These are phyloP conservation scores for Alternaria solani DNA, from an alignment of 2,329 filamentous ascomycete genomes.

Conservation along the genomic window DNA sequence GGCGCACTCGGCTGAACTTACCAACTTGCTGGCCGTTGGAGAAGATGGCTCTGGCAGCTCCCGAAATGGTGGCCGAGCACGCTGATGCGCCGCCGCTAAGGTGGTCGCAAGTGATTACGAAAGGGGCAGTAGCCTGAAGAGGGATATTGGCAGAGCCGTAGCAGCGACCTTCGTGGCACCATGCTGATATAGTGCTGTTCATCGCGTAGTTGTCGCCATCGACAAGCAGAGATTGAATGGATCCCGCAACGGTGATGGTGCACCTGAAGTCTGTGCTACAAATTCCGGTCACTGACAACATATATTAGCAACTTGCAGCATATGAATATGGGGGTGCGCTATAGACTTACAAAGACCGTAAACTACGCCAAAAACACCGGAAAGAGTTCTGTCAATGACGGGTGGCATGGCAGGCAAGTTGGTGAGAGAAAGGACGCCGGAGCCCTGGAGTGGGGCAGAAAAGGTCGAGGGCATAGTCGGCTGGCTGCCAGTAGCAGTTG, in stretches of 20 bases:
- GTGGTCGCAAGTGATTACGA: slow-evolving; percentile 12
- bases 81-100: not conserved
- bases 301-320: not conserved
- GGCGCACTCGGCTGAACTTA: not conserved
- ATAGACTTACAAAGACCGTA: slow-evolving; percentile 7
- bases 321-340: no score
- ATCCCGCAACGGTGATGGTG: slow-evolving; percentile 10
- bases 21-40: slow-evolving; percentile 9
- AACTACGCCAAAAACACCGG: slow-evolving; percentile 1
- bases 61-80: slow-evolving; percentile 12
- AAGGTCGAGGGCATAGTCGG: slow-evolving; percentile 8
- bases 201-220: slow-evolving; percentile 12
- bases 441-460: slow-evolving; percentile 9
- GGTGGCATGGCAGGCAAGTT: slow-evolving; percentile 15
- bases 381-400: slow-evolving; percentile 7
- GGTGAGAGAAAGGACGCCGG: slow-evolving; percentile 3
- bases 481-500: not conserved
- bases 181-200: slow-evolving; percentile 2
- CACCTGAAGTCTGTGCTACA: slow-evolving; percentile 6
- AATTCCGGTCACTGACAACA: slow-evolving; percentile 3
- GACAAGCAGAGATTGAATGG: slow-evolving; percentile 12
- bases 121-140: slow-evolving; percentile 12
- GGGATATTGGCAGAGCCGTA: slow-evolving; percentile 6
- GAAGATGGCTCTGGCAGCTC: slow-evolving; percentile 8
- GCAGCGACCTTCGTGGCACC: slow-evolving; percentile 10